Conservation (phyloP, 2,329 filamentous ascomycete genomes). For the Fusarium abutilonis region DNA sequence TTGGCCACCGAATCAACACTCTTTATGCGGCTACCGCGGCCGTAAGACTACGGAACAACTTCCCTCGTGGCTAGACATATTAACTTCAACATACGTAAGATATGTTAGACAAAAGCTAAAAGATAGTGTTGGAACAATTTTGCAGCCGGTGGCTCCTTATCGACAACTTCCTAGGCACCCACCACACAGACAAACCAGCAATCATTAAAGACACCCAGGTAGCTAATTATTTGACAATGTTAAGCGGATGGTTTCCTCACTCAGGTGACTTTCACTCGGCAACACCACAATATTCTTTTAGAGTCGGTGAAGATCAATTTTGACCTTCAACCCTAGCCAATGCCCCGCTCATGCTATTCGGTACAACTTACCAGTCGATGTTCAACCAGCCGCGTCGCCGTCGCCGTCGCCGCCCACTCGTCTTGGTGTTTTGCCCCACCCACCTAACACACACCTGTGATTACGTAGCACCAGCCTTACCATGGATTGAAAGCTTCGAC, state of each 20-base stretch:
- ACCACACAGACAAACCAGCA: too few relatives aligned
- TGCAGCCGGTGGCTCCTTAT: too few relatives aligned
- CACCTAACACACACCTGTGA: constrained; percentile 24
- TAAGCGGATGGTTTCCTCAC: too few relatives aligned
- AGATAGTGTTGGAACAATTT: too few relatives aligned
- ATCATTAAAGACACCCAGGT: too few relatives aligned
- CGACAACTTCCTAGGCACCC: too few relatives aligned
- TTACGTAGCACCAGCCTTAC: constrained; percentile 25
- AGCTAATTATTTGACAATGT: too few relatives aligned
- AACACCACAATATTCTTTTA: constrained; percentile 22
- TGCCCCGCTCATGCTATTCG: constrained; percentile 20
- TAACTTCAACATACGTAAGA: too few relatives aligned
- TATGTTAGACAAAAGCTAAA: too few relatives aligned
- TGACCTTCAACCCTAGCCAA: constrained; percentile 5
- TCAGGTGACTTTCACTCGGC: neutral
- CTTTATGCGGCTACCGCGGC: constrained; percentile 15
- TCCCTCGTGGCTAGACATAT: neutral
- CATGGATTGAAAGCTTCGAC: constrained; percentile 1
- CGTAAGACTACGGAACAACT: neutral
- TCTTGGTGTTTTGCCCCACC: constrained; percentile 36
- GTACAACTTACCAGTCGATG: neutral
- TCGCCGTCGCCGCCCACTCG: constrained; percentile 20
- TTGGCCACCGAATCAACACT: constrained; percentile 4
- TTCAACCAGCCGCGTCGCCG: constrained; percentile 14
- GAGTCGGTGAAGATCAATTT: constrained; percentile 24